Percentiles rank a stretch among this genome's conserved stretches.
Conservation (phyloP, 2,329 filamentous ascomycete species). For the Dissoconium aciculare region DNA sequence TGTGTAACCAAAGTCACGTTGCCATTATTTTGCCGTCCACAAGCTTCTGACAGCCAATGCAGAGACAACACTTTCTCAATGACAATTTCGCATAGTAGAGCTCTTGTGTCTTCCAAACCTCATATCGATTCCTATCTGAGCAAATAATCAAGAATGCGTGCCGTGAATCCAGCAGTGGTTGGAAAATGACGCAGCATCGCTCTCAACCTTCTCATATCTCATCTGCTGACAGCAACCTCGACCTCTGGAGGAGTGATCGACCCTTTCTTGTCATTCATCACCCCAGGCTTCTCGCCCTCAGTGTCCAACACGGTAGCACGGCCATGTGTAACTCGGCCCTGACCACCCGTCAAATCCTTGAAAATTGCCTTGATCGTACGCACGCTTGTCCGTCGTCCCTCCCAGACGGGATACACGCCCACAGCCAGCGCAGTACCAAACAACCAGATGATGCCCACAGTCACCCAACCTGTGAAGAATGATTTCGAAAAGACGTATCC, state of each 20-base stretch:
- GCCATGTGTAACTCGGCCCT: slow-evolving; percentile 16
- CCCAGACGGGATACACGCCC: slow-evolving; percentile 66
- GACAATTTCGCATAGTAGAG: too few species aligned
- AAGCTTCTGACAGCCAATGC: too few species aligned
- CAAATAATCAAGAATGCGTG: too few species aligned
- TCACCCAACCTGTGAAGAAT: slow-evolving; percentile 45
- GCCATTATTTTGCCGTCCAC: too few species aligned
- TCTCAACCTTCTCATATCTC: too few species aligned
- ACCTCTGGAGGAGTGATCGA: slow-evolving; percentile 18
- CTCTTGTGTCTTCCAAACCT: too few species aligned
- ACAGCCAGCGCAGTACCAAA: slow-evolving; percentile 59
- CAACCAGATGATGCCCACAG: slow-evolving; percentile 65
- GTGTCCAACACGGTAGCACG: slow-evolving; percentile 16
- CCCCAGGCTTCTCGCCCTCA: slow-evolving; percentile 14
- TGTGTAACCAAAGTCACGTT: too few species aligned
- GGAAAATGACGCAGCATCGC: too few species aligned
- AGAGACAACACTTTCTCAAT: too few species aligned
- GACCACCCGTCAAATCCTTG: slow-evolving; percentile 39
- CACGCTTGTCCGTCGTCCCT: slow-evolving; percentile 54
- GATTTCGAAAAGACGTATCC: slow-evolving; percentile 67
- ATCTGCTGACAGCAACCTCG: too few species aligned
- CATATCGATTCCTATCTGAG: too few species aligned
- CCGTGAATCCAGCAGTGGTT: too few species aligned
- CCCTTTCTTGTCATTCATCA: slow-evolving; percentile 17
- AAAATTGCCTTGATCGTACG: slow-evolving; percentile 48